A percentile compares a stretch with the other conserved stretches of the same genome.
Evolutionary conservation across 2,329 filamentous ascomycete genomes (phyloP).

Genomic region (Sphaerulina populicola): DNA sequence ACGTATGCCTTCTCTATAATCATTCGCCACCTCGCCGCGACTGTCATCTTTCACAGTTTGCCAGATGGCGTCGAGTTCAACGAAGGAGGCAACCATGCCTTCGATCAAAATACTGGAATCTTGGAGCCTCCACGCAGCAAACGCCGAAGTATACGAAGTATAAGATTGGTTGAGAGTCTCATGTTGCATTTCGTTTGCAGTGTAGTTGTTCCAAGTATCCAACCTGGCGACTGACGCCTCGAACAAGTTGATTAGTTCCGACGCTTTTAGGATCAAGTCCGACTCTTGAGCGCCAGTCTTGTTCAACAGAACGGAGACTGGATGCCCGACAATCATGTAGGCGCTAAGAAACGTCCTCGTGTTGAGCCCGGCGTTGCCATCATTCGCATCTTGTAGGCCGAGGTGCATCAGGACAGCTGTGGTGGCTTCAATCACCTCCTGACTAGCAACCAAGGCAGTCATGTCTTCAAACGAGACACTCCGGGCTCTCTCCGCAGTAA

Average conservation of each 20-base stretch:
- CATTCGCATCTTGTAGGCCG: slow-evolving; percentile 50
- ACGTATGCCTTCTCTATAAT: slow-evolving; percentile 72
- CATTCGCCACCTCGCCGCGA: slow-evolving; percentile 61
- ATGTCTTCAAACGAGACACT: slow-evolving; percentile 68
- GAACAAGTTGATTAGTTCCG: slow-evolving; percentile 68
- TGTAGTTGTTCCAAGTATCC: slow-evolving; percentile 58
- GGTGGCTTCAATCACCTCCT: slow-evolving; percentile 57
- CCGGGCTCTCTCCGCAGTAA: slow-evolving; percentile 62
- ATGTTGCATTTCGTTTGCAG: slow-evolving; percentile 53
- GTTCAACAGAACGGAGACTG: slow-evolving; percentile 66
- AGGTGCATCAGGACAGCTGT: slow-evolving; percentile 61
- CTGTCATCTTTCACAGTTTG: slow-evolving; percentile 73
- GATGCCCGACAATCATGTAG: slow-evolving; percentile 71
- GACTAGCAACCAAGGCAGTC: slow-evolving; percentile 57
- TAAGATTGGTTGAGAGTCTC: slow-evolving; percentile 61
- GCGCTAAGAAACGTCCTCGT: slow-evolving; percentile 70
- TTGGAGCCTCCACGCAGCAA: slow-evolving; percentile 75
- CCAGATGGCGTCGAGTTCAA: slow-evolving; percentile 75
- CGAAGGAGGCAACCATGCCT: slow-evolving; percentile 79
- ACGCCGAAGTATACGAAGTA: slow-evolving; percentile 66
- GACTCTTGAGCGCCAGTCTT: slow-evolving; percentile 62
- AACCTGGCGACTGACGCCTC: slow-evolving; percentile 63
- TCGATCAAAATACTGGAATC: slow-evolving; percentile 71
- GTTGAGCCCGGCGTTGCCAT: slow-evolving; percentile 57
- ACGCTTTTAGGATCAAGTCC: slow-evolving; percentile 68